Evolutionary conservation across 2,329 filamentous ascomycete genomes (phyloP), one percentile per base, ranked within the genome.

Genomic region (Colletotrichum caudatum): DNA sequence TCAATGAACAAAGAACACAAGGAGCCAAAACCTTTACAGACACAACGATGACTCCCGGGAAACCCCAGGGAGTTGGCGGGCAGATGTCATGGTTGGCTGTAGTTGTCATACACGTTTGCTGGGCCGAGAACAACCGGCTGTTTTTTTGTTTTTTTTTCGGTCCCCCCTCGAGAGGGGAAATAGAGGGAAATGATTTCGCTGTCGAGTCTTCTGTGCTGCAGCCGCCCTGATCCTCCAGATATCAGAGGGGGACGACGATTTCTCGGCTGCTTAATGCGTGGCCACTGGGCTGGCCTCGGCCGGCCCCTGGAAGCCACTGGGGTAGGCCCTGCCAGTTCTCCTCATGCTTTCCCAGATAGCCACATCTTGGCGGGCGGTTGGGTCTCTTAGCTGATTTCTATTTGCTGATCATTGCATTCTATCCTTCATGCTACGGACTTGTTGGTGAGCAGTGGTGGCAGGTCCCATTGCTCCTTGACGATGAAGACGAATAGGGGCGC

Each of bases 281-380:
- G 46, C 23, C 35, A 39, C 46, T 39, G 41, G 54, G 33, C 35
- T 29, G 16, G 64, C 29, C 56, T 66, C 57, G 53, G 44, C 46
- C 53, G 59, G 39, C 53, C 69, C 65, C 59, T 72, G 65, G 60
- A 50, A 54, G 46, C 53, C 59, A 60, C 69, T 61, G 69, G 69
- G 69, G 66, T 69, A 72, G 59, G 59, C 69, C 41, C 54, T 72
- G 69, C 48, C 41, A 23, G 33, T 64, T 46, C 59, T 72, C 35
- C 51, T 60, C 50, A 46, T 60, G 29, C 54, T 51, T 54, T 61
- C 54, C 54, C 54, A 69, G 69, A 72, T 69, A 69, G 60, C 65
- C 44, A 59, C 51, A 46, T 26, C 69, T 72, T 60, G 59, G 66
- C 65, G 69, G 59, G 53, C 53, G 59, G 35, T 69, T 58, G 69